These are phyloP conservation scores for Edaphochlamys debaryana DNA, from an alignment of 139 green algal species.

Conservation along the genomic window DNA sequence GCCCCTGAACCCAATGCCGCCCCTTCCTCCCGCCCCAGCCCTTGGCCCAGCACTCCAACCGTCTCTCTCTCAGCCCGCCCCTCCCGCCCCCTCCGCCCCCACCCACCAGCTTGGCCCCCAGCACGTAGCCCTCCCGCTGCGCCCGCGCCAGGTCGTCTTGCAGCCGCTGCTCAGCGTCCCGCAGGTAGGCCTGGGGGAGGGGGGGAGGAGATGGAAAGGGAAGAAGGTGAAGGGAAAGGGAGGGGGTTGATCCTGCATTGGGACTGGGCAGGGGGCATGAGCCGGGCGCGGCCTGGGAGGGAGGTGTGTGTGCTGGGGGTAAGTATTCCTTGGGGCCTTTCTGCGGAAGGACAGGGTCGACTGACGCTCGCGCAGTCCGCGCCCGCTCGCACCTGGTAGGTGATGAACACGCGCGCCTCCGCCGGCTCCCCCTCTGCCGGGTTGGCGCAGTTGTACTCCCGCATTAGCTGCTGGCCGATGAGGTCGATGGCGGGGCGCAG, in stretches of 20 bases:
- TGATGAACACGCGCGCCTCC: conserved; percentile 73
- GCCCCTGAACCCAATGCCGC: no score
- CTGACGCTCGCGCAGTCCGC: no score
- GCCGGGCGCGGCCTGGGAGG: no score
- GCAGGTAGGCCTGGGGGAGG: conserved; percentile 75
- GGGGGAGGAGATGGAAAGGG: background rate
- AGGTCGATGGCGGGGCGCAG: conserved; percentile 81
- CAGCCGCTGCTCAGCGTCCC: conserved; percentile 69
- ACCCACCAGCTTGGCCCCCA: conserved; percentile 85
- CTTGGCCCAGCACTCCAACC: no score
- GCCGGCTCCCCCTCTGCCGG: background rate
- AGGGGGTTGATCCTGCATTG: background rate
- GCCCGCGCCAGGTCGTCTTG: conserved; percentile 75
- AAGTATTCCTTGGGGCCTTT: no score
- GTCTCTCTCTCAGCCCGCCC: no score
- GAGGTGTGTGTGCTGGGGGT: no score
- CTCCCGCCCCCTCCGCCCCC: conserved; percentile 45
- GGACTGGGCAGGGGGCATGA: background rate
- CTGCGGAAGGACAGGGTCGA: no score
- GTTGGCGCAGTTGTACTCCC: conserved; percentile 71
- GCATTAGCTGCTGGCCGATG: conserved; percentile 76
- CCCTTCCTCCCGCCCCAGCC: background rate
- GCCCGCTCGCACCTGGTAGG: no score
- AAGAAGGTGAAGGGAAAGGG: background rate
- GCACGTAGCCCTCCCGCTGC: conserved; percentile 63